Conservation (phyloP, 2,329 filamentous ascomycete genomes). For the Ilyonectria mors-panacis region DNA sequence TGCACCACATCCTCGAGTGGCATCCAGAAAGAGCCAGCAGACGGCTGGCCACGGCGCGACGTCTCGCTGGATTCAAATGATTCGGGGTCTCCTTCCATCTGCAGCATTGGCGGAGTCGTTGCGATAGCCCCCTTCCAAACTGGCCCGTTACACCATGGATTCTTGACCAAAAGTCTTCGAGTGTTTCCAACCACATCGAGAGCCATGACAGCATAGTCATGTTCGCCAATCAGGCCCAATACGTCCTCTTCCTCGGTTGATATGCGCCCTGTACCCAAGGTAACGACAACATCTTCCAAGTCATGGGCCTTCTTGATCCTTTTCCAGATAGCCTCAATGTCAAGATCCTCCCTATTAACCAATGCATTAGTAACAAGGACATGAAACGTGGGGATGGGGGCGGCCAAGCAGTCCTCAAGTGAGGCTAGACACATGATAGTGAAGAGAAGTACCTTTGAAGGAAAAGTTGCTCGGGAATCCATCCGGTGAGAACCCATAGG, state of each 20-base stretch:
- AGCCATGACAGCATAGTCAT: conserved; percentile 93
- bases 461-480: conserved; percentile 97
- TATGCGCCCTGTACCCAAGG: conserved; percentile 89
- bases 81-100: background rate
- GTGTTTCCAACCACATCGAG: conserved; percentile 75
- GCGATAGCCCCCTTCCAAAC: conserved; percentile 71
- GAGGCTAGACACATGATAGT: background rate
- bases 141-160: conserved; percentile 91
- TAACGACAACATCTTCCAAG: conserved; percentile 86
- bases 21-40: conserved; percentile 92
- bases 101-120: background rate
- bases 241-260: conserved; percentile 82
- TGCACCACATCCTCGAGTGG: conserved; percentile 88
- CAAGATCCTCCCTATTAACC: conserved; percentile 77
- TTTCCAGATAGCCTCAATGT: conserved; percentile 82
- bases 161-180: conserved; percentile 87
- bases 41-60: conserved; percentile 29
- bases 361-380: conserved; percentile 27
- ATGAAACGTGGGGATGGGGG: too few relatives aligned
- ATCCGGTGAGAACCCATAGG: conserved; percentile 91
- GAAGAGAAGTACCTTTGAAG: conserved; percentile 75
- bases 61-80: conserved; percentile 2
- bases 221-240: conserved; percentile 87
- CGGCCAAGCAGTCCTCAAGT: background rate
- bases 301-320: conserved; percentile 82